phyloP scores from a whole-genome alignment of 805 yeast genomes.

The Kodamaea leandrae region DNA sequence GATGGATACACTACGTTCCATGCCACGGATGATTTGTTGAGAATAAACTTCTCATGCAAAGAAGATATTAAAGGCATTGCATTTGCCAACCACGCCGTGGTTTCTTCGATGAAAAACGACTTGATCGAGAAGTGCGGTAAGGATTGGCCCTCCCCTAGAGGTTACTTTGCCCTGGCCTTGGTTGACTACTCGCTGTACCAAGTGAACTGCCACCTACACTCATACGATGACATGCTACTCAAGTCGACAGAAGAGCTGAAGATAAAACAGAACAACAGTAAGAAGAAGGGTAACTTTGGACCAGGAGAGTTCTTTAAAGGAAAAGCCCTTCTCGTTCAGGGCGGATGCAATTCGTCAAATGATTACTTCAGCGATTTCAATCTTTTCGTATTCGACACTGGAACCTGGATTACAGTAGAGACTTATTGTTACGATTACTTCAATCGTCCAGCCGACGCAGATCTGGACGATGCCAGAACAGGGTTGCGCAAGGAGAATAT shows the following conservation, averaged over 20 bases:
- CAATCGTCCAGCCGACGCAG: slow-evolving; percentile 23
- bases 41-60: slow-evolving; percentile 31
- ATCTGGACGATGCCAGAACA: slow-evolving; percentile 30
- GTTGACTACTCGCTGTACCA: slow-evolving; percentile 20
- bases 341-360: slow-evolving; percentile 34
- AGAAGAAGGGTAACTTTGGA: slow-evolving; percentile 7
- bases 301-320: slow-evolving; percentile 21
- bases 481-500: slow-evolving; percentile 23
- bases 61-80: slow-evolving; percentile 15
- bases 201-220: slow-evolving; percentile 19
- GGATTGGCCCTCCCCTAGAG: slow-evolving; percentile 38
- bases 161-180: slow-evolving; percentile 35
- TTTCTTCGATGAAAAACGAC: slow-evolving; percentile 12
- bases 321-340: slow-evolving; percentile 37
- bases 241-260: not conserved
- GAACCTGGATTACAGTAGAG: slow-evolving; percentile 31
- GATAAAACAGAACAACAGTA: not conserved
- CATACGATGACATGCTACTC: not conserved
- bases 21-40: slow-evolving; percentile 34
- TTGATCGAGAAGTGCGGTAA: slow-evolving; percentile 7
- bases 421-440: slow-evolving; percentile 39
- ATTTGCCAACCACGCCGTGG: slow-evolving; percentile 23
- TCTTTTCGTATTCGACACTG: slow-evolving; percentile 31
- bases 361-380: slow-evolving; percentile 34
- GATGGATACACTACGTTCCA: slow-evolving; percentile 21